Percentiles rank a stretch among this genome's conserved stretches.
These are phyloP conservation scores for Irpex lacteus DNA, from an alignment of 1,284 basidiomycete species.

Conservation along the genomic window DNA sequence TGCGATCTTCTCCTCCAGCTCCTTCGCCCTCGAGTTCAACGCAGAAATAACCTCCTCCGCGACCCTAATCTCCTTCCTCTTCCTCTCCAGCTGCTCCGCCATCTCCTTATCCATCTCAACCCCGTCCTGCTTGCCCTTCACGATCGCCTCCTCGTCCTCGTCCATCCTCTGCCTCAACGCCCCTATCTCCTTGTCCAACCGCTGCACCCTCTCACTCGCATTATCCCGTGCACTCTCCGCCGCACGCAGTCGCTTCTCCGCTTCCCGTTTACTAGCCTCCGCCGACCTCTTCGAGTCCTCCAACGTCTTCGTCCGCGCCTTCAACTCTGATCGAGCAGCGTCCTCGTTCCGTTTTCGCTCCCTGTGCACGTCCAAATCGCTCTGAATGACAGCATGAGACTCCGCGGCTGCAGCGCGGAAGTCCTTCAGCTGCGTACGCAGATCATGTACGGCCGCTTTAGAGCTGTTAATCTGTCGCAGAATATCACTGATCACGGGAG, in stretches of 20 bases:
- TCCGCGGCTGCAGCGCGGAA: constrained; percentile 60
- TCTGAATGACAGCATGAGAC: constrained; percentile 65
- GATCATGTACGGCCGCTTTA: constrained; percentile 65
- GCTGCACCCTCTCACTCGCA: constrained; percentile 61
- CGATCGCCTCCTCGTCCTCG: constrained; percentile 53
- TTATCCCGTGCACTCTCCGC: constrained; percentile 66
- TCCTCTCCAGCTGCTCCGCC: constrained; percentile 51
- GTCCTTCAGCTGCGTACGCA: constrained; percentile 75
- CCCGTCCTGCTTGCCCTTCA: constrained; percentile 38
- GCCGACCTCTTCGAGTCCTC: constrained; percentile 87
- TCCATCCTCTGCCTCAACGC: constrained; percentile 51
- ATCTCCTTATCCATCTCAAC: constrained; percentile 41
- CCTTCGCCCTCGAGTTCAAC: constrained; percentile 33
- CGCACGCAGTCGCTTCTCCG: constrained; percentile 81
- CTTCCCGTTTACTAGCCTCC: constrained; percentile 77
- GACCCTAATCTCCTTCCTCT: constrained; percentile 64
- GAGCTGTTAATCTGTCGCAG: constrained; percentile 74
- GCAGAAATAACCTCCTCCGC: constrained; percentile 60
- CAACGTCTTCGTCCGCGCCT: constrained; percentile 75
- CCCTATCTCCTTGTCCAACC: constrained; percentile 68
- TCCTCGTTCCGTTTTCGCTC: constrained; percentile 85
- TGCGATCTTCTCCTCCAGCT: constrained; percentile 35
- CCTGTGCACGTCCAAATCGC: constrained; percentile 73
- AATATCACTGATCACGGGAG: constrained; percentile 73
- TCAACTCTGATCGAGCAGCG: constrained; percentile 71